Evolutionary conservation across 441 rosid genomes (phyloP), one percentile per base, ranked within the genome.

Genomic region (Cnidoscolus chayamansa): DNA sequence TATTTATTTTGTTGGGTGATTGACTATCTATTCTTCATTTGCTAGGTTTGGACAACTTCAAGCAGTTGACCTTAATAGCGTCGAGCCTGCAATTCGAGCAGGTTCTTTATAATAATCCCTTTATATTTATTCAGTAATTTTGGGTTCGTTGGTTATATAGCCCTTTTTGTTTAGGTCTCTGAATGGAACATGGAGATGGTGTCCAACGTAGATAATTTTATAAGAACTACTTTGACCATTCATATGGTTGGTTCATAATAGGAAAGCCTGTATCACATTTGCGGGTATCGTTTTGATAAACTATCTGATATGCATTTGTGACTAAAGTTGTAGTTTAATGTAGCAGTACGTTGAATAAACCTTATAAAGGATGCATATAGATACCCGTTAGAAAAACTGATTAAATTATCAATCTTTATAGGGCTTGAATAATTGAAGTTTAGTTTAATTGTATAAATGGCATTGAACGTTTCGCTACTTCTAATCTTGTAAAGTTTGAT

Each of bases 41-140:
- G 69, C 80, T 81, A 93, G 98, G 98, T 90, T 94, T 80, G 97
- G 97, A 50, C 93, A 91, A 78, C 94, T 94, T 81, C 97, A 90
- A 83, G 88, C 83, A 62, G 91, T 87, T 80, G 93, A 93, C 76
- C 90, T 93, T 47, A 79, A 71, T 72, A 83, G 84, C 75, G 88
- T 93, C 4, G 93, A 90, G 75, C 96, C 96, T 1, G 87, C 96
- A 11, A 67, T 93, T 63, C 81, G 96, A 91, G 94, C 96, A 84
- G 97, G 97, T 93, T 61, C 75, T n/a, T 73, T 57, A 25, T 5
- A 13, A 10, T 5, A n/a, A 5, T 20, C 62, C 49, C 72, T 51
- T 25, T 25, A 53, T 15, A 8, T 55, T 55, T 5, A 48, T 12
- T 12, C 15, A 48, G 6, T 10, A 48, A 48, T 48, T 48, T 48